Base-by-base conservation (phyloP, 768 basidiomycete genomes). In the Macrolepiota fuliginosa region DNA sequence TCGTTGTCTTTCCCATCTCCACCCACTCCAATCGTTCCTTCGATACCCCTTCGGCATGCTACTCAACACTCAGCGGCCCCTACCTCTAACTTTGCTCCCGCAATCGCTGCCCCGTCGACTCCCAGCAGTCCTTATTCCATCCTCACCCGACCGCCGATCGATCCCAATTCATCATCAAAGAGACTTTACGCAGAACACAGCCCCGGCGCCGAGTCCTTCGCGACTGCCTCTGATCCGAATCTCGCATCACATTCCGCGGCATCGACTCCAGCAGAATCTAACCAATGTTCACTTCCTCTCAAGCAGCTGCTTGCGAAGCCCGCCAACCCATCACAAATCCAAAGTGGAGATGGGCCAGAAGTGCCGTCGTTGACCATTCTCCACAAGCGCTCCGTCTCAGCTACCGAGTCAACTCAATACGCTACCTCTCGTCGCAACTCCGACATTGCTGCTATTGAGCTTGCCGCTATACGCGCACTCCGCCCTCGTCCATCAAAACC, bases 1-100 rank as follows among this genome's bases (percentile, higher is more conserved):
- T 61, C 54, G 4, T 25, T 61, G 36, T 55, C 60, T 35, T 61
- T 32, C 47, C 60, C 60, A 2, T 61, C 53, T 25, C 60, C 60
- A 25, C 60, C 60, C 5, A 55, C 60, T 11, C 54, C 60, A 3
- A 55, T 61, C 36, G 54, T 55, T 50, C 60, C 60, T 12, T 61
- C 60, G 17, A 61, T 61, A 54, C 53, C 54, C 32, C 60, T 55
- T 49, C 54, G 60, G 27, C 52, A 61, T 47, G 60, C 60, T 29
- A 61, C 60, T 4, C 60, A 61, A 29, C 60, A 29, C 46, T 46
- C 59, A 1, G 39, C 52, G 5, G 32, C 52, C 12, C 29, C 24
- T 10, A 9, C 25, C 22, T 49, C 47, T 49, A 27, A 4, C 22
- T 27, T 12, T 13, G 19, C 47, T 10, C 36, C 53, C 6, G 17